These are phyloP conservation scores for Aegilops bicornis DNA, from an alignment of 176 grass and related monocot genomes.

Conservation along the genomic window DNA sequence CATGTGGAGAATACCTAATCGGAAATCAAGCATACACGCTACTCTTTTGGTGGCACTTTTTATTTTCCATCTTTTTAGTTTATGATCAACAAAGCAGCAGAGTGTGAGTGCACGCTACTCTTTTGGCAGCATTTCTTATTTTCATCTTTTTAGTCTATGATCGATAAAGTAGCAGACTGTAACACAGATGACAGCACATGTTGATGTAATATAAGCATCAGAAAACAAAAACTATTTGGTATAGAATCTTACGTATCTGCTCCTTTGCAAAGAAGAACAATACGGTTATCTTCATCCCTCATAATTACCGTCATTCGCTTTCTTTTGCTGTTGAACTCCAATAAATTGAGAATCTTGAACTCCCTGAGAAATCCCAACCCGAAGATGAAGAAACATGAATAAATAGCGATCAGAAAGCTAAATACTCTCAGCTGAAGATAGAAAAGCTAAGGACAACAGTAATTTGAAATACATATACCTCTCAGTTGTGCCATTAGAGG, in stretches of 20 bases:
- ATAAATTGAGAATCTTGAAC: slow-evolving; percentile 97
- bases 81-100: neutral
- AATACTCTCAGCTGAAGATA: neutral
- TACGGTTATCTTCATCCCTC: slow-evolving; percentile 81
- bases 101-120: neutral
- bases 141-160: neutral
- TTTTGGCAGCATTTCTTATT: slow-evolving; percentile 2
- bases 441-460: neutral
- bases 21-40: slow-evolving; percentile 11
- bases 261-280: slow-evolving; percentile 96
- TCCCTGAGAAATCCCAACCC: slow-evolving; percentile 58
- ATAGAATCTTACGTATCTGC: slow-evolving; percentile 73
- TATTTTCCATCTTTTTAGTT: slow-evolving; percentile 9
- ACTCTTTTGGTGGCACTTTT: neutral
- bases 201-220: neutral
- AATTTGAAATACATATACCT: slow-evolving; percentile 46
- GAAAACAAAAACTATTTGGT: slow-evolving; percentile 17
- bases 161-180: neutral
- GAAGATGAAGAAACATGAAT: slow-evolving; percentile 20
- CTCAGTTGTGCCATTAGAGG: slow-evolving; percentile 54
- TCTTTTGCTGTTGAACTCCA: slow-evolving; percentile 99
- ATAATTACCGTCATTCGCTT: slow-evolving; percentile 98
- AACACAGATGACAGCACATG: neutral
- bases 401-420: neutral
- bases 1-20: slow-evolving; percentile 20